Percentiles rank a stretch among this genome's conserved stretches.
These are phyloP conservation scores for Podospora didyma DNA, from an alignment of 495 filamentous ascomycete genomes.

Conservation along the genomic window DNA sequence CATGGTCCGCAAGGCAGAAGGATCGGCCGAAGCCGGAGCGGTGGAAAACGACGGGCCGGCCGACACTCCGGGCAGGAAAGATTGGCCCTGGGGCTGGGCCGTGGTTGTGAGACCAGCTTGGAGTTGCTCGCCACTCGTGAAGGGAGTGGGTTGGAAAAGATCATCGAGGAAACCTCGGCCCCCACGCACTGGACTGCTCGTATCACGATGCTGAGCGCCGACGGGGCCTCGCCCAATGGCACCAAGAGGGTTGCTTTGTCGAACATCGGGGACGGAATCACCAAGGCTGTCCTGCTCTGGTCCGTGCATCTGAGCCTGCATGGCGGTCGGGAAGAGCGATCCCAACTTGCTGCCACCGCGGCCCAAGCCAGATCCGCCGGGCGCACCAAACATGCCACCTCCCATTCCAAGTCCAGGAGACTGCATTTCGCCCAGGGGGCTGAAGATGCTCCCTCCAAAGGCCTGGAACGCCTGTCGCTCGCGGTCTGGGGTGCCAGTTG, in stretches of 20 bases:
- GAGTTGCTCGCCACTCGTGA: conserved; percentile 29
- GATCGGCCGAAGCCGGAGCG: conserved; percentile 40
- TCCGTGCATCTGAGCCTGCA: conserved; percentile 82
- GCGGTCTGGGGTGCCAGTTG: conserved; percentile 71
- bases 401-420: conserved; percentile 65
- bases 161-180: conserved; percentile 56
- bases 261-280: conserved; percentile 49
- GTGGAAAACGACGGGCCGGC: conserved; percentile 34
- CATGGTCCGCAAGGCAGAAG: conserved; percentile 77
- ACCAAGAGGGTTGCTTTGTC: conserved; percentile 48
- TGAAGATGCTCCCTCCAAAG: conserved; percentile 74
- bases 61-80: conserved; percentile 28
- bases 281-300: conserved; percentile 53
- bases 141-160: conserved; percentile 35
- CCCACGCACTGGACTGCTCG: conserved; percentile 59
- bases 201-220: conserved; percentile 46
- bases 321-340: conserved; percentile 78
- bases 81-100: conserved; percentile 30
- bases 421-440: conserved; percentile 61
- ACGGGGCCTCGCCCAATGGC: conserved; percentile 52
- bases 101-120: conserved; percentile 30
- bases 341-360: conserved; percentile 74
- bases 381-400: conserved; percentile 45
- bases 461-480: conserved; percentile 60
- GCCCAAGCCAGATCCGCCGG: conserved; percentile 47